Base-by-base conservation (phyloP, 225 moss, liverwort and hornwort species). In the Ulota crispa region DNA sequence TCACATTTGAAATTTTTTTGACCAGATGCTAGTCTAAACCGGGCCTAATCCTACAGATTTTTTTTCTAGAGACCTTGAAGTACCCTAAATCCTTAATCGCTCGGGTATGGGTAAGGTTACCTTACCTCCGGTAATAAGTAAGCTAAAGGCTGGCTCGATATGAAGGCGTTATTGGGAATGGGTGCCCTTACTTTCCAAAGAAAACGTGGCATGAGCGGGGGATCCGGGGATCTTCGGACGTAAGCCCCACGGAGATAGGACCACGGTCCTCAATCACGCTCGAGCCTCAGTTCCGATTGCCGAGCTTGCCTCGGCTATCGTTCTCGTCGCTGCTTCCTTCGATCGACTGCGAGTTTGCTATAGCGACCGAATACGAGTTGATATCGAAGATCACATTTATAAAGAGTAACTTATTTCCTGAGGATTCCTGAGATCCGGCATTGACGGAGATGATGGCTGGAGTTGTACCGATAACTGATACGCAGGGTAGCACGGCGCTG, bases 401-500 rank as follows among this genome's bases (percentile, higher is more conserved):
- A n/a, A n/a, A 43, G 26, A 26, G 68, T 39, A 39, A 6, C 64
- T 64, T 64, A 9, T 67, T 23, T 27, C 11, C 7, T 26, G 43
- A 43, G 43, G 43, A 43, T 43, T 69, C 16, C 10, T 57, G 78
- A 57, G 42, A 16, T n/a, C 43, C 14, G 56, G 28, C 42, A 20
- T 57, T 5, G 45, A 60, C 70, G 47, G 70, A 70, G 84, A 84
- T 65, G 83, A 90, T 88, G 87, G 90, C 90, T 30, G 90, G 90
- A 79, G 70, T 41, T 56, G 87, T 74, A 77, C 90, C 87, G 15
- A 81, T 77, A n/a, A 64, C 85, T 81, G 85, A 90, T 19, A 90
- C 90, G 64, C 88, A 90, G 84, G 88, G 88, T 72, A 90, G 90
- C 80, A 84, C 90, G 52, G 86, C 90, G 73, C 88, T 90, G 32